Evolutionary conservation across 345 rosid species (phyloP).

Genomic region (Firmiana major): DNA sequence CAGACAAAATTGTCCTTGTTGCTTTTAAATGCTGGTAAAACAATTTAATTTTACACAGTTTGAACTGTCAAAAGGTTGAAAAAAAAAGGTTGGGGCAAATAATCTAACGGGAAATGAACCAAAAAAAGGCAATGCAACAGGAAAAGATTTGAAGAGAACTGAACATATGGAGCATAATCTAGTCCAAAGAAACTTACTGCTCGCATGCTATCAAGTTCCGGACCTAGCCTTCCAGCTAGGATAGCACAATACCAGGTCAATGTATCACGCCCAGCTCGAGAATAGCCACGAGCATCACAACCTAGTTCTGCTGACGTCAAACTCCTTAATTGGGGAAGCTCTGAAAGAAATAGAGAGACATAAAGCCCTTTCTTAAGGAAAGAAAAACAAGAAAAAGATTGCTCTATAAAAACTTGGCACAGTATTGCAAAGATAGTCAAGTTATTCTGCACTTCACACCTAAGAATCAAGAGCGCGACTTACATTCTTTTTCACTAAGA

Average conservation of each 20-base stretch:
- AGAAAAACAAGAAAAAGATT: neutral
- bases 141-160: neutral
- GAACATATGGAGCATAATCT: constrained; percentile 11
- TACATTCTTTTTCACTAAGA: neutral
- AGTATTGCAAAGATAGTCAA: neutral
- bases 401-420: neutral
- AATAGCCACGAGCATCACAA: constrained; percentile 83
- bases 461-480: neutral
- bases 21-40: neutral
- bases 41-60: neutral
- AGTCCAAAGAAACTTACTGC: constrained; percentile 51
- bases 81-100: neutral
- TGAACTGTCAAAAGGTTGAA: neutral
- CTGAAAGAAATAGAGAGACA: constrained; percentile 35
- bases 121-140: no score
- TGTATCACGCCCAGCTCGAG: constrained; percentile 79
- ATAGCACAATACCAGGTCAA: constrained; percentile 86
- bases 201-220: constrained; percentile 82
- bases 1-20: neutral
- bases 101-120: neutral
- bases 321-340: constrained; percentile 83
- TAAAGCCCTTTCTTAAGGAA: constrained; percentile 11
- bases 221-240: constrained; percentile 81
- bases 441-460: neutral
- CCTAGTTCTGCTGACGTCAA: constrained; percentile 81